phyloP scores from a whole-genome alignment of 768 basidiomycete species.

The Rhizopogon vesiculosus region DNA sequence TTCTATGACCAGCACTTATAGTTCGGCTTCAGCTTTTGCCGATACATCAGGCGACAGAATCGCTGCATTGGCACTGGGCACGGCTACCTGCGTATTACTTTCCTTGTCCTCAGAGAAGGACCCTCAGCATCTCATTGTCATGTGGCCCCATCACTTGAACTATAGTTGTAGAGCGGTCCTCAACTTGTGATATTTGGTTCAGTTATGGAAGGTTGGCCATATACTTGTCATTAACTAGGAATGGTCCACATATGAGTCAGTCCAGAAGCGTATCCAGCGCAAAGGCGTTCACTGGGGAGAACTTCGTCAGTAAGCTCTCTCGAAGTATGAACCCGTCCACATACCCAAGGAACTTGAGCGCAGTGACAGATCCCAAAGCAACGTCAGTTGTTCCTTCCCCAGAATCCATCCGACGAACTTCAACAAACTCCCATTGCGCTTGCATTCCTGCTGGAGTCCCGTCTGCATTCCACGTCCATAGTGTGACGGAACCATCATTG shows the following conservation, averaged over 20 bases:
- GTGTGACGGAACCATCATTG: slow-evolving; percentile 66
- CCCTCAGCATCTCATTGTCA: too few relatives aligned
- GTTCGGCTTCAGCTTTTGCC: too few relatives aligned
- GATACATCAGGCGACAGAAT: too few relatives aligned
- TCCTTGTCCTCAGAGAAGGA: too few relatives aligned
- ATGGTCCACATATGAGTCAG: slow-evolving; percentile 2
- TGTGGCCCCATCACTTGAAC: too few relatives aligned
- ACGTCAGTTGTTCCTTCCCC: slow-evolving; percentile 33
- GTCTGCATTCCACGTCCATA: slow-evolving; percentile 85
- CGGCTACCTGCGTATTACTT: too few relatives aligned
- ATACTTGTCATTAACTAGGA: background rate
- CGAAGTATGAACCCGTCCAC: slow-evolving; percentile 13
- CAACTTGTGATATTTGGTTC: background rate
- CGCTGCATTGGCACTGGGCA: too few relatives aligned
- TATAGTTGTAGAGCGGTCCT: too few relatives aligned
- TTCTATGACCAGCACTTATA: too few relatives aligned
- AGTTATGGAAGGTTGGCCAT: background rate
- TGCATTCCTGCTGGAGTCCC: slow-evolving; percentile 61
- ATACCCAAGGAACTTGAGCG: slow-evolving; percentile 81
- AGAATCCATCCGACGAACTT: slow-evolving; percentile 62
- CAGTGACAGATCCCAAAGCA: slow-evolving; percentile 56
- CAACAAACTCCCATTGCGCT: slow-evolving; percentile 72
- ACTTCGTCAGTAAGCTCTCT: slow-evolving; percentile 45
- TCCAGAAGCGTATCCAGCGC: slow-evolving; percentile 1
- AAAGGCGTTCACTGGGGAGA: slow-evolving; percentile 41